A percentile compares a stretch with the other conserved stretches of the same genome.
Evolutionary conservation across 441 rosid genomes (phyloP).

Genomic region (Omphalea diandra): DNA sequence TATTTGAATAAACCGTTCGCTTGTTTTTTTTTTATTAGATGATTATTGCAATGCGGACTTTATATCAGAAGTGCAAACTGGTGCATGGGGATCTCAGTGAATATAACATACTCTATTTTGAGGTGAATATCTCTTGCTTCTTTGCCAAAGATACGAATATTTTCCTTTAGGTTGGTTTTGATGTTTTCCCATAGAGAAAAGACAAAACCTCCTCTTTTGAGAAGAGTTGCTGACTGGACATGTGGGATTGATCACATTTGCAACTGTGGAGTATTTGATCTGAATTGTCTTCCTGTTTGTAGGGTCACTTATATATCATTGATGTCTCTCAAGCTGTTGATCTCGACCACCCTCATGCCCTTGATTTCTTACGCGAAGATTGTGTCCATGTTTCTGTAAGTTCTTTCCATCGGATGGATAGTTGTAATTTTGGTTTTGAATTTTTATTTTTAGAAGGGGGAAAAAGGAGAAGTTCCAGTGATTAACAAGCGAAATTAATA

Average conservation of each 20-base stretch:
- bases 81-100: conserved; percentile 99
- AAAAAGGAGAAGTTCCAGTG: background rate
- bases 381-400: conserved; percentile 90
- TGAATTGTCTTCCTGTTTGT: conserved; percentile 22
- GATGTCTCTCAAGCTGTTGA: conserved; percentile 97
- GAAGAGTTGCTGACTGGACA: background rate
- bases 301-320: conserved; percentile 90
- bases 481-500: conserved; percentile 9
- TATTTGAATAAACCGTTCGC: conserved; percentile 1
- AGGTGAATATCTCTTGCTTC: conserved; percentile 46
- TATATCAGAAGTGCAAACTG: conserved; percentile 92
- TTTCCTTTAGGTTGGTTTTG: background rate
- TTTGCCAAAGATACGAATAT: background rate
- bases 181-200: background rate
- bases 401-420: conserved; percentile 10
- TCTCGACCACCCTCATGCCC: conserved; percentile 91
- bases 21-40: conserved; percentile 39
- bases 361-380: conserved; percentile 88
- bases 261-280: background rate
- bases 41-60: conserved; percentile 67
- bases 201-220: background rate
- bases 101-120: conserved; percentile 86
- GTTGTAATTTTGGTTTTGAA: background rate
- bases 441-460: conserved; percentile 1
- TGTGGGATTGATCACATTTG: background rate